Evolutionary conservation across 371 early-diverging fungal genomes (phyloP).

Genomic region (Rhizopus arrhizus): DNA sequence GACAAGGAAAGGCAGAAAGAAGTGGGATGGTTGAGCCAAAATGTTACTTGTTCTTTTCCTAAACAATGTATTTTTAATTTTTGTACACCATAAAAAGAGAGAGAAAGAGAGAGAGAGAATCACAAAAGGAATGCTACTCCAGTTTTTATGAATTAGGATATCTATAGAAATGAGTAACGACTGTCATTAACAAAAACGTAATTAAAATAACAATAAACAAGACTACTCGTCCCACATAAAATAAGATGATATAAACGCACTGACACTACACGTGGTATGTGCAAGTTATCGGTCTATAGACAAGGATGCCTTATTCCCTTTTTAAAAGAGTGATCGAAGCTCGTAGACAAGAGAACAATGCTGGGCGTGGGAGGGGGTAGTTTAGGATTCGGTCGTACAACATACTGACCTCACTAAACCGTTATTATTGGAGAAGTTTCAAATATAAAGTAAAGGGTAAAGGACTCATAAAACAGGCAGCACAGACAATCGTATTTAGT

Average conservation of each 20-base stretch:
- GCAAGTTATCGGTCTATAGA: neutral
- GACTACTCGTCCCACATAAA: neutral
- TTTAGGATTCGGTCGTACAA: constrained; percentile 23
- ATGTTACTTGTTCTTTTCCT: neutral
- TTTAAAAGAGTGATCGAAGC: constrained; percentile 1
- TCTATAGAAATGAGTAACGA: neutral
- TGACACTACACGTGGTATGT: neutral
- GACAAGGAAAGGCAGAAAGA: neutral
- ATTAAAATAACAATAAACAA: neutral
- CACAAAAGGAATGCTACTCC: neutral
- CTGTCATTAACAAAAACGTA: constrained; percentile 1
- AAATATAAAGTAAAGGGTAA: constrained; percentile 20
- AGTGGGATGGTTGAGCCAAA: neutral
- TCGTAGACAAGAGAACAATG: neutral
- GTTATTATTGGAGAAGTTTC: constrained; percentile 34
- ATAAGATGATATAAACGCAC: neutral
- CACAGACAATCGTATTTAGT: constrained; percentile 11
- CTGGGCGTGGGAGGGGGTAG: constrained; percentile 14
- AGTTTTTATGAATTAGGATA: neutral
- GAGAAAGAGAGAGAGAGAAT: neutral
- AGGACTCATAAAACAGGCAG: constrained; percentile 21
- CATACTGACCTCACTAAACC: constrained; percentile 8
- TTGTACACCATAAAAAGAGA: neutral
- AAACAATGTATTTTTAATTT: neutral
- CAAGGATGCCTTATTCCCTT: neutral